Evolutionary conservation across 805 yeast species (phyloP), one percentile per base, ranked within the genome.

Genomic region (Candida loeiensis): DNA sequence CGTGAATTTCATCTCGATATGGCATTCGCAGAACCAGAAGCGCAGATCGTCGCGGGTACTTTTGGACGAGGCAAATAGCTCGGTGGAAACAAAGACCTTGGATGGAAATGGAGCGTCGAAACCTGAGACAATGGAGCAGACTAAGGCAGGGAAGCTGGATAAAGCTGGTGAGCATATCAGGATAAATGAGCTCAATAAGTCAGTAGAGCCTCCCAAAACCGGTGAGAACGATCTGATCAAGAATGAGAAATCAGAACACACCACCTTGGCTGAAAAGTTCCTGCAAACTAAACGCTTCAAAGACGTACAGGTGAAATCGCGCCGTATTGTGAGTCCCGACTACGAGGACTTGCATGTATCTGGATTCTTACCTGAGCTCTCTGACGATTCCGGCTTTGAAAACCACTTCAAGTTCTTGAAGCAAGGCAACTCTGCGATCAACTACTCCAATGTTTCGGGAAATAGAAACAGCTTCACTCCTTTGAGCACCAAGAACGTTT

Each of bases 341-440:
- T 51, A 56, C 44, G 70, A 67, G 36, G 75, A 70, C 32, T 48
- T 71, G 20, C 54, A 72, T 21, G 64, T 64, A 1, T 66, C 69
- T 16, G 59, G 64, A 41, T 59, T 66, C 29, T 58, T 75, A 36
- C 79, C 79, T 3, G 75, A 75, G 44, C 36, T 73, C 19, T 66
- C 76, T 1, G 64, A 63, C 25, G 74, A 72, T 32, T 73, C 79
- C 2, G 78, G 74, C 12, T 69, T 74, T 51, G 77, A 64, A 35
- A 56, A 57, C 34, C 73, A 71, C 33, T 72, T 74, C 50, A 56
- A 56, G 20, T 58, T 58, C 14, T 59, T 70, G 39, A 49, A 49
- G 28, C 44, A 45, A 24, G 47, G 48, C 20, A 43, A 47, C 19
- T 44, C 54, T 8, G 16, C 37, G 11, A 34, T 47, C 17, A 45